phyloP scores from a whole-genome alignment of 106 monocot genomes.

The Acanthochlamys bracteata region DNA sequence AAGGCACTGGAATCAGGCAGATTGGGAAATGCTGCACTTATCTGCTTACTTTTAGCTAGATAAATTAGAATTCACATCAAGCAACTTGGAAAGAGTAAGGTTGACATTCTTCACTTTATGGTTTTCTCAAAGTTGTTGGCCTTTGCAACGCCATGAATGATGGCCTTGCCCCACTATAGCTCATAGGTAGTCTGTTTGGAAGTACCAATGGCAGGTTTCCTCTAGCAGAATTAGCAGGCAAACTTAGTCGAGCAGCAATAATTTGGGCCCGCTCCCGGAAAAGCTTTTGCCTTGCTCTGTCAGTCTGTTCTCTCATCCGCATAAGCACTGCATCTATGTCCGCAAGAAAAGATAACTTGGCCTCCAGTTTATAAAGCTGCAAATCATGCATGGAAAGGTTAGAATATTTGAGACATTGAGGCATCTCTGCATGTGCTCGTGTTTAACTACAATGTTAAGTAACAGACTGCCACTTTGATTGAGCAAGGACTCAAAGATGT shows the following conservation, averaged over 20 bases:
- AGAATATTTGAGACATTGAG: not conserved
- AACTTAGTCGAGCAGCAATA: constrained; percentile 68
- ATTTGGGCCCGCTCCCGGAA: constrained; percentile 67
- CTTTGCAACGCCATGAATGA: constrained; percentile 31
- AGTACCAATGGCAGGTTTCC: constrained; percentile 16
- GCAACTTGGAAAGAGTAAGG: no score
- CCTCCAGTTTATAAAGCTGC: constrained; percentile 83
- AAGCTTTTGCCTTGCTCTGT: constrained; percentile 64
- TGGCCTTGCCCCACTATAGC: constrained; percentile 23
- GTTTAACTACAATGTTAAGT: no score
- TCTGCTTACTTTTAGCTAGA: no score
- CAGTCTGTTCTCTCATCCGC: constrained; percentile 65
- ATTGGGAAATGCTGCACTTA: no score
- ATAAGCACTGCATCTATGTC: constrained; percentile 56
- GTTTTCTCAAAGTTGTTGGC: constrained; percentile 37
- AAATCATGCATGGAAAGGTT: constrained; percentile 4
- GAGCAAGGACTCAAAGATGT: no score
- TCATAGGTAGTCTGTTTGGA: constrained; percentile 22
- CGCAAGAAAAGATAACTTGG: constrained; percentile 48
- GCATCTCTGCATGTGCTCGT: not conserved
- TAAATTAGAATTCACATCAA: no score
- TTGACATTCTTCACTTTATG: constrained; percentile 15
- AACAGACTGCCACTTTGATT: no score
- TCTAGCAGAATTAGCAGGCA: constrained; percentile 30
- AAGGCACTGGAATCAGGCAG: no score